phyloP scores from a whole-genome alignment of 495 filamentous ascomycete species.

The Cercophora sp. region DNA sequence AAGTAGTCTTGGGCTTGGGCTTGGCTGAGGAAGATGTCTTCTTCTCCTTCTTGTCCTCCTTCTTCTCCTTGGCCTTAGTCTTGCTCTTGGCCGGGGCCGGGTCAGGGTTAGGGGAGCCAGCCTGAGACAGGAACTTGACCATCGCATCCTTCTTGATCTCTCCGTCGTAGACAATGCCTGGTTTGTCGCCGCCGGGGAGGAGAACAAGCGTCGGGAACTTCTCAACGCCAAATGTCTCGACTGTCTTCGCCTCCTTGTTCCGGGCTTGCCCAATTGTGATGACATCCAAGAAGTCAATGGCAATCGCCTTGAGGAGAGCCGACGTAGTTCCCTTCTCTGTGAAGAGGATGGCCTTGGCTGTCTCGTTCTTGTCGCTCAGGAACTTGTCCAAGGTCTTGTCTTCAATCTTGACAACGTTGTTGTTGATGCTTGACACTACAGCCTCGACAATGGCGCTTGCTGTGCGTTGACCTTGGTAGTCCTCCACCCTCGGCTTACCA shows the following conservation, averaged over 20 bases:
- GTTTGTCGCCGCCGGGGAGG: slow-evolving; percentile 66
- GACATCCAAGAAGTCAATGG: slow-evolving; percentile 84
- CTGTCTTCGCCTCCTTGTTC: slow-evolving; percentile 70
- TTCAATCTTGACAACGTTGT: slow-evolving; percentile 83
- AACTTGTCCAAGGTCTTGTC: slow-evolving; percentile 77
- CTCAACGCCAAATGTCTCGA: slow-evolving; percentile 69
- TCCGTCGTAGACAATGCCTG: slow-evolving; percentile 71
- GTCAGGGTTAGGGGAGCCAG: slow-evolving; percentile 68
- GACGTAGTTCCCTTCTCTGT: slow-evolving; percentile 89
- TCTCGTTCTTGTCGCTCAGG: slow-evolving; percentile 66
- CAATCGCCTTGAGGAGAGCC: slow-evolving; percentile 74
- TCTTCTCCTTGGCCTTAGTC: slow-evolving; percentile 46
- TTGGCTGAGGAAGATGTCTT: slow-evolving; percentile 30
- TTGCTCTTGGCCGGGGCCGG: slow-evolving; percentile 51
- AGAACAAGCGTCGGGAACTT: slow-evolving; percentile 80
- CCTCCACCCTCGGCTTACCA: slow-evolving; percentile 81
- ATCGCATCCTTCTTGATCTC: slow-evolving; percentile 83
- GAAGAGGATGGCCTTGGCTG: slow-evolving; percentile 86
- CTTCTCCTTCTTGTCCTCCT: slow-evolving; percentile 46
- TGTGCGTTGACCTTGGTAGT: slow-evolving; percentile 80
- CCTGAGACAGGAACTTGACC: slow-evolving; percentile 77
- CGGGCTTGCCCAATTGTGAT: slow-evolving; percentile 81
- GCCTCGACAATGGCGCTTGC: slow-evolving; percentile 85
- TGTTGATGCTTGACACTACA: slow-evolving; percentile 82
- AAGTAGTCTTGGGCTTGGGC: slow-evolving; percentile 40